These are phyloP conservation scores for Phytophthora pinifolia DNA, from an alignment of 352 stramenopile species.

Conservation along the genomic window DNA sequence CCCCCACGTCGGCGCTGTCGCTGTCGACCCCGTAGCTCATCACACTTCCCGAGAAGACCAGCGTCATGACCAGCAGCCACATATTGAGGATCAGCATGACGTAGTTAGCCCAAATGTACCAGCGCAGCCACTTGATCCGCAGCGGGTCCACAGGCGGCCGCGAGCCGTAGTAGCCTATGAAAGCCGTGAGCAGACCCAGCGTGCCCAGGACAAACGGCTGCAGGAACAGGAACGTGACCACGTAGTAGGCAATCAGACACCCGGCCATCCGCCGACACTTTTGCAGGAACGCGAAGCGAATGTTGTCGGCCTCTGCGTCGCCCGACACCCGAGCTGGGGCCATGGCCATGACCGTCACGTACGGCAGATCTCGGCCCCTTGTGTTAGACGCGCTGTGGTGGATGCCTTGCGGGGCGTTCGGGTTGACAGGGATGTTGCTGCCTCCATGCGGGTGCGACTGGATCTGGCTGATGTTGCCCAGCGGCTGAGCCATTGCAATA, in stretches of 20 bases:
- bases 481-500: slow-evolving; percentile 44
- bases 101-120: slow-evolving; percentile 75
- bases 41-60: slow-evolving; percentile 37
- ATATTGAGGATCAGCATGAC: slow-evolving; percentile 65
- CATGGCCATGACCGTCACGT: slow-evolving; percentile 39
- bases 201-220: slow-evolving; percentile 70
- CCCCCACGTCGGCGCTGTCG: not conserved
- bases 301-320: slow-evolving; percentile 34
- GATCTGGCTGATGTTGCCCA: slow-evolving; percentile 34
- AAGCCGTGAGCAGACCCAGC: slow-evolving; percentile 57
- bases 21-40: slow-evolving; percentile 20
- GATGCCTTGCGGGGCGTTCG: slow-evolving; percentile 17
- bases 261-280: slow-evolving; percentile 58
- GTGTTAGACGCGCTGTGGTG: slow-evolving; percentile 14
- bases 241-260: slow-evolving; percentile 71
- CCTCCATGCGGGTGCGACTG: slow-evolving; percentile 36
- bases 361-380: slow-evolving; percentile 26
- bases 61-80: slow-evolving; percentile 54
- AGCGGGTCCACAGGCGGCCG: slow-evolving; percentile 55
- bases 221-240: slow-evolving; percentile 67
- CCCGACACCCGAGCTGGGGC: slow-evolving; percentile 21
- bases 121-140: slow-evolving; percentile 71
- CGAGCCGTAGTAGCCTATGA: slow-evolving; percentile 64
- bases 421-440: slow-evolving; percentile 48
- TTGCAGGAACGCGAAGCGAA: slow-evolving; percentile 62